Conservation (phyloP, 306 rosid species). For the Prunus salicina region DNA sequence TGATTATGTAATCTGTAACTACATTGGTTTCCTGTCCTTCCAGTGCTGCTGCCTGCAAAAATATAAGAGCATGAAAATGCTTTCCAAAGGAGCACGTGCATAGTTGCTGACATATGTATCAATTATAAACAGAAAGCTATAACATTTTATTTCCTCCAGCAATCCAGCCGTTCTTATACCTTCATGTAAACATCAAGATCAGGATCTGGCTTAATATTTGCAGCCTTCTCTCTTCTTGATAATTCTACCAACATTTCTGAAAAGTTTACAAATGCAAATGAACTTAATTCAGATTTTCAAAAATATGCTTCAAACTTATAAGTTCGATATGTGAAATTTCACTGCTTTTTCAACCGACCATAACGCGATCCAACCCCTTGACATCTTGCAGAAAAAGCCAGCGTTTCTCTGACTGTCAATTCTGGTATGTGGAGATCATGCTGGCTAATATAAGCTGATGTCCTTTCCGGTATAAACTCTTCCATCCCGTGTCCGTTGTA, state of each 20-base stretch:
- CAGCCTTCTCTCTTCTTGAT: constrained; percentile 75
- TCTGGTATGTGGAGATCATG: constrained; percentile 82
- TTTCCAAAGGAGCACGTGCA: not conserved
- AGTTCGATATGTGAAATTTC: not conserved
- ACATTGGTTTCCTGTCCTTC: constrained; percentile 46
- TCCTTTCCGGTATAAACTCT: constrained; percentile 79
- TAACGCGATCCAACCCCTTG: constrained; percentile 85
- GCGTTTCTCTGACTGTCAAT: constrained; percentile 90
- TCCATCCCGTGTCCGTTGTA: constrained; percentile 79
- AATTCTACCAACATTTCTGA: constrained; percentile 77
- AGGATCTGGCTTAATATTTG: constrained; percentile 80
- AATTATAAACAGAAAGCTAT: not conserved
- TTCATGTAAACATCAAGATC: constrained; percentile 86
- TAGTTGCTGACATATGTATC: not conserved
- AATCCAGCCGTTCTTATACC: constrained; percentile 32
- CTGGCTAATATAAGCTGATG: constrained; percentile 81
- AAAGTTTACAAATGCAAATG: constrained; percentile 19
- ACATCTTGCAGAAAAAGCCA: constrained; percentile 89
- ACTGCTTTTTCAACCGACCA: constrained; percentile 40
- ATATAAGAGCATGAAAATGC: not conserved
- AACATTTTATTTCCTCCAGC: constrained; percentile 2
- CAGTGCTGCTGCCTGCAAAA: constrained; percentile 39
- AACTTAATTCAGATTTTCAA: constrained; percentile 2
- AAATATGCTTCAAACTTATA: not conserved
- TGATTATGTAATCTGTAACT: constrained; percentile 46